Evolutionary conservation across 768 basidiomycete genomes (phyloP), one percentile per base, ranked within the genome.

Genomic region (Macrocybe gigantea): DNA sequence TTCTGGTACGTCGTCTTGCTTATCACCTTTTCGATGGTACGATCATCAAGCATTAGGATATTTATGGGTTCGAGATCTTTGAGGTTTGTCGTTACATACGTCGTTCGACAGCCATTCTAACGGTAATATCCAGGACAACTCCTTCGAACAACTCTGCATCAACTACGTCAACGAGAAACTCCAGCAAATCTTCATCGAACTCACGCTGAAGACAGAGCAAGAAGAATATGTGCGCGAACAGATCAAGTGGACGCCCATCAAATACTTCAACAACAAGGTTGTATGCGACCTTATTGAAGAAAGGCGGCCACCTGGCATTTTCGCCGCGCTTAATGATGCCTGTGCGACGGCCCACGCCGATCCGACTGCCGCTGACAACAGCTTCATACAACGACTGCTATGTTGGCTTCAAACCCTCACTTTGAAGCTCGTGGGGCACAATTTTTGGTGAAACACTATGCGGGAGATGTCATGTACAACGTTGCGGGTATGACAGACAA

Each of bases 111-210:
- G 32, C 53, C 30, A 49, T 33, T 29, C 38, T 51, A 8, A 49
- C 48, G 44, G 43, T 33, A 22, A 22, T 29, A n/a, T 53, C 14
- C 48, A 93, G 87, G 89, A 93, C 64, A 95, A 95, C 66, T 93
- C 91, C 5, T 93, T 94, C 60, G 93, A 94, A 62, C 93, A 99
- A 66, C 82, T 99, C 13, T 99, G 96, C 72, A 99, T 99, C 77
- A 99, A 99, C 73, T 99, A 99, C 59, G 96, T 98, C 71, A 99
- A 99, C 75, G 96, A 99, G 69, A 99, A 99, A 69, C 78, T 99
- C 22, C 95, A 99, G 59, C 95, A 95, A 63, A 99, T 98, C 60
- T 99, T 99, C 71, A 99, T 99, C 59, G 94, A 99, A 65, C 76
- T 99, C 43, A 99, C 96, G 0, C 75, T 99, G 61, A 99, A 99